Percentiles rank a stretch among this genome's conserved stretches.
These are phyloP conservation scores for Colletotrichum cuscutae DNA, from an alignment of 2,329 filamentous ascomycete species.

Conservation along the genomic window DNA sequence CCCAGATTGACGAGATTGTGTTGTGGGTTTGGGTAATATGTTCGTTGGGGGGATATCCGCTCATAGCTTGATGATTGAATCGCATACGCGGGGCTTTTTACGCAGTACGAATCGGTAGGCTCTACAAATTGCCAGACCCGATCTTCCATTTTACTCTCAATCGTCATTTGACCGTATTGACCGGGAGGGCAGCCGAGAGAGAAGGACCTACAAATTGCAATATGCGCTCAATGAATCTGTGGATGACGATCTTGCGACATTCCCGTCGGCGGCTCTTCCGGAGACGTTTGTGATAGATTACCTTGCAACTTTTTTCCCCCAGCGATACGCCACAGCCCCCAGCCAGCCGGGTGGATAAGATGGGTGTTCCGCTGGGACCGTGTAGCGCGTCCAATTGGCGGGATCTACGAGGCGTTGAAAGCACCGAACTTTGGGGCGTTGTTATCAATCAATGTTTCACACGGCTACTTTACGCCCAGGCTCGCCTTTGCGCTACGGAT, in stretches of 20 bases:
- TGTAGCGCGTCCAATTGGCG: neutral
- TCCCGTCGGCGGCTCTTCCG: neutral
- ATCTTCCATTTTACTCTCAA: too few species aligned
- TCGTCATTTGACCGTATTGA: too few species aligned
- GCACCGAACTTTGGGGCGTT: too few species aligned
- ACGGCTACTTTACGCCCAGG: neutral
- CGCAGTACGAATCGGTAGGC: too few species aligned
- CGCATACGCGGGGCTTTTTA: neutral
- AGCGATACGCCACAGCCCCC: too few species aligned
- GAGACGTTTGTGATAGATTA: neutral
- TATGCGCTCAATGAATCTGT: neutral
- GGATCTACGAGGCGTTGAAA: neutral
- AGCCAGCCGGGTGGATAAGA: neutral
- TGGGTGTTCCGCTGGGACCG: neutral
- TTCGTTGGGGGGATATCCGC: neutral
- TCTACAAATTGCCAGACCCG: too few species aligned
- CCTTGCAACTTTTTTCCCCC: too few species aligned
- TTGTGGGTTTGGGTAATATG: neutral
- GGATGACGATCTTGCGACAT: neutral
- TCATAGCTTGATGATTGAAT: neutral
- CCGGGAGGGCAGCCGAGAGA: neutral
- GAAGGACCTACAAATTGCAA: neutral
- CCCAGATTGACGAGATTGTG: neutral
- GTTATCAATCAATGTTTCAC: neutral
- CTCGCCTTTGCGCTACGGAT: too few species aligned